Base-by-base conservation (phyloP, 2,329 filamentous ascomycete genomes). In the Aspergillus uvarum region DNA sequence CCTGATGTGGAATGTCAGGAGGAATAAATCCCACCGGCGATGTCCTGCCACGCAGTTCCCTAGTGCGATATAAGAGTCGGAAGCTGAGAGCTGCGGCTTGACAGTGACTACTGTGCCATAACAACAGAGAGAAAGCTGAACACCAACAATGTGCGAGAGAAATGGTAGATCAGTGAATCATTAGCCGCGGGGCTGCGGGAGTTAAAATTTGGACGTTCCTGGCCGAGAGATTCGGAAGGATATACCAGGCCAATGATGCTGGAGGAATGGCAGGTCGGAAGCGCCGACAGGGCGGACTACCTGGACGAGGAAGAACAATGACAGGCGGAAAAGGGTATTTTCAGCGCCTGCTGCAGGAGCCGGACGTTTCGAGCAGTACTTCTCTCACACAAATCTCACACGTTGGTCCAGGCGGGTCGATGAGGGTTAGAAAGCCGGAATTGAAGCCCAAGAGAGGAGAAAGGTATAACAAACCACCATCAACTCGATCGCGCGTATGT, bases 271-370 rank as follows among this genome's bases (percentile, higher is more conserved):
- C 42, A 54, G 52, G 56, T 24, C 62, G 52, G 59, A 68, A 65
- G 67, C 67, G 66, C 67, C 64, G 59, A 62, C 63, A 62, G 51
- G 56, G 62, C 61, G 58, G 61, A 67, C 61, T 44, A 44, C 58
- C 60, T 51, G 52, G 52, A 35, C 21, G 35, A 54, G 42, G 51
- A 54, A 59, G 35, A 35, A 59, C 50, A 55, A 48, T 58, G 55
- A 53, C 56, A 60, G 51, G 29, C 54, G 38, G 54, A 60, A 51
- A 47, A 64, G 49, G 52, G 38, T 44, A 51, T 55, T 54, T 57
- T 60, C 58, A 54, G 66, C 63, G 67, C 65, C 63, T 68, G 60
- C 52, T 63, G 64, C 57, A 60, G 61, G 22, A 53, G 60, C 59
- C 54, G 59, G 42, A 48, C n/a, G 56, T 58, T 58, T 63, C 56